A percentile compares a stretch with the other conserved stretches of the same genome.
These are phyloP conservation scores for Amylocarpus encephaloides DNA, from an alignment of 2,329 filamentous ascomycete species.

Conservation along the genomic window DNA sequence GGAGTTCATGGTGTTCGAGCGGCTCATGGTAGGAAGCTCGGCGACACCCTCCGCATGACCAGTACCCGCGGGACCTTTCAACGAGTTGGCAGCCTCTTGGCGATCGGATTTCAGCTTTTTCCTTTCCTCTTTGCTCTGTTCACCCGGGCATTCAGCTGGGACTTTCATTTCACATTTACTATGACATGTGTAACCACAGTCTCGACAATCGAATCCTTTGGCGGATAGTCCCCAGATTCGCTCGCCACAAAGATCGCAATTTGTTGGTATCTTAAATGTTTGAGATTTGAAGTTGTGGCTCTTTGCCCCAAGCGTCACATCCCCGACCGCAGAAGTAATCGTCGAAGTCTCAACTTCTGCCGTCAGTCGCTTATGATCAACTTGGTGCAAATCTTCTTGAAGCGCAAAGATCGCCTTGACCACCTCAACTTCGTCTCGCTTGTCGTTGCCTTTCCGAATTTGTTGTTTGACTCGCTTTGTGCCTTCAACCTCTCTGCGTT, in stretches of 20 bases:
- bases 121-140: conserved; percentile 87
- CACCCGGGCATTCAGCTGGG: conserved; percentile 88
- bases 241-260: conserved; percentile 94
- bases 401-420: conserved; percentile 76
- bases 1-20: conserved; percentile 82
- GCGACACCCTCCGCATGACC: conserved; percentile 43
- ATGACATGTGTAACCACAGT: conserved; percentile 97
- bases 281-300: conserved; percentile 99
- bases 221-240: conserved; percentile 95
- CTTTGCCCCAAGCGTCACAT: conserved; percentile 84
- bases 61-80: conserved; percentile 19
- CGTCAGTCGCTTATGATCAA: conserved; percentile 76
- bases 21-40: conserved; percentile 62
- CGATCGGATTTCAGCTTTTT: conserved; percentile 87
- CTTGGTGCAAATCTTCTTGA: conserved; percentile 78
- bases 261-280: conserved; percentile 98
- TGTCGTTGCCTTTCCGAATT: conserved; percentile 77
- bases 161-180: conserved; percentile 99
- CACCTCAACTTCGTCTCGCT: conserved; percentile 80
- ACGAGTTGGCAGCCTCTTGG: conserved; percentile 64
- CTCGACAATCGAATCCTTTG: conserved; percentile 91
- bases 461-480: conserved; percentile 67
- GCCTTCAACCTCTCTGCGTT: conserved; percentile 75
- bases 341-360: conserved; percentile 91
- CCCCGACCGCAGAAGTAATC: conserved; percentile 84